Conservation (phyloP, 345 rosid species). For the Bruguiera parviflora region DNA sequence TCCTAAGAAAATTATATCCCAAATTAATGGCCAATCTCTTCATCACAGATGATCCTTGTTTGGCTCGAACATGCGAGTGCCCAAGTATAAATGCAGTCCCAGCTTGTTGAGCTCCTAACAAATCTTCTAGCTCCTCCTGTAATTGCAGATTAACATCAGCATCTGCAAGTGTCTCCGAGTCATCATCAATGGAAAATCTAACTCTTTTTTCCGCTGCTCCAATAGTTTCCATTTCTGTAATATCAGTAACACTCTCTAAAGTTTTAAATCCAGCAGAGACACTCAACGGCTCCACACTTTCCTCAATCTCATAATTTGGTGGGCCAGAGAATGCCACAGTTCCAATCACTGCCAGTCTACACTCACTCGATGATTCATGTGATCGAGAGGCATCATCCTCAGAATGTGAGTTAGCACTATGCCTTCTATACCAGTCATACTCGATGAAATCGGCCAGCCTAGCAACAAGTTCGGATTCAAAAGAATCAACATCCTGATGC, state of each 20-base stretch:
- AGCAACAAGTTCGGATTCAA: slow-evolving; percentile 69
- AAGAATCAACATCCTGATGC: slow-evolving; percentile 86
- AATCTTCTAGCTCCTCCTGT: slow-evolving; percentile 65
- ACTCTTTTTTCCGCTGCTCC: slow-evolving; percentile 42
- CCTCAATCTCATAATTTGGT: slow-evolving; percentile 60
- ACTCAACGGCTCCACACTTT: slow-evolving; percentile 58
- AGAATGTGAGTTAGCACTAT: slow-evolving; percentile 3
- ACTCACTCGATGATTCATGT: slow-evolving; percentile 57
- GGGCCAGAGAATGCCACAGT: slow-evolving; percentile 34
- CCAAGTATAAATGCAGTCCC: slow-evolving; percentile 92
- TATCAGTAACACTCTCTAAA: slow-evolving; percentile 59
- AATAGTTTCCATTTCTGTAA: slow-evolving; percentile 62
- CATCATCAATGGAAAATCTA: slow-evolving; percentile 62
- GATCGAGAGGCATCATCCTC: slow-evolving; percentile 26
- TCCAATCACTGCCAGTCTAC: slow-evolving; percentile 74
- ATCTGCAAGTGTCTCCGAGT: slow-evolving; percentile 29
- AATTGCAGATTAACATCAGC: slow-evolving; percentile 35
- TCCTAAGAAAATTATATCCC: slow-evolving; percentile 82
- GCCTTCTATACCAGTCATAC: slow-evolving; percentile 56
- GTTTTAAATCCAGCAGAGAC: slow-evolving; percentile 67
- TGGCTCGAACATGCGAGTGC: slow-evolving; percentile 87
- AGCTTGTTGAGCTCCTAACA: slow-evolving; percentile 63
- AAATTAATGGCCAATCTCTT: slow-evolving; percentile 70
- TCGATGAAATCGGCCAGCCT: slow-evolving; percentile 69
- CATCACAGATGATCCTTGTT: slow-evolving; percentile 84